Percentiles rank a stretch among this genome's conserved stretches.
Evolutionary conservation across 768 basidiomycete species (phyloP).

Genomic region (Suillus clintonianus): DNA sequence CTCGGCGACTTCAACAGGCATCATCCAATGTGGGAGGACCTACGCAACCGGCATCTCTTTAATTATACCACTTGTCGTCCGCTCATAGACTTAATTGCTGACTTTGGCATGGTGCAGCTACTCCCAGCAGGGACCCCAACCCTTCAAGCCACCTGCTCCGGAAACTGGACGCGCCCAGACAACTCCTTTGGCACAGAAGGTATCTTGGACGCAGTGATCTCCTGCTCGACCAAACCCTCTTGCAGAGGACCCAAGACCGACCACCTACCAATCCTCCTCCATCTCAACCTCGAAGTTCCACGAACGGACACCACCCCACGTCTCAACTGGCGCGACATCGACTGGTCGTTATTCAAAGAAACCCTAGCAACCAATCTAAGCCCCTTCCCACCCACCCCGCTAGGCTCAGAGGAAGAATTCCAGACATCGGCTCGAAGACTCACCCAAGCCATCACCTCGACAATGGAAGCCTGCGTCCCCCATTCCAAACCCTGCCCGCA

Average conservation of each 20-base stretch:
- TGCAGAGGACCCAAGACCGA: background rate
- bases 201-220: rapidly evolving
- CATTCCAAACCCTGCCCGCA: slow-evolving; percentile 17
- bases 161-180: slow-evolving; percentile 24
- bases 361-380: background rate
- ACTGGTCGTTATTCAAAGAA: slow-evolving; percentile 12
- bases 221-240: background rate
- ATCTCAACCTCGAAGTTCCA: background rate
- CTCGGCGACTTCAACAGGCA: slow-evolving; percentile 43
- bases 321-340: slow-evolving; percentile 7
- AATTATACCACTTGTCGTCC: slow-evolving; percentile 11
- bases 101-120: slow-evolving; percentile 32
- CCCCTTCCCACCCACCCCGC: background rate
- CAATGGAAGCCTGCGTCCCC: slow-evolving; percentile 21
- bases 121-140: slow-evolving; percentile 39
- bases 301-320: background rate
- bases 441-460: slow-evolving; percentile 13
- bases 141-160: slow-evolving; percentile 24
- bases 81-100: slow-evolving; percentile 28
- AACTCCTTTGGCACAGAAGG: slow-evolving; percentile 13
- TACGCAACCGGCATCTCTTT: slow-evolving; percentile 24
- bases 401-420: slow-evolving; percentile 11
- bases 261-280: slow-evolving; percentile 13
- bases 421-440: slow-evolving; percentile 8
- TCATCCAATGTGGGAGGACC: no score